Evolutionary conservation across 352 stramenopile genomes (phyloP), one percentile per base, ranked within the genome.

Genomic region (Blastocystis hominis): DNA sequence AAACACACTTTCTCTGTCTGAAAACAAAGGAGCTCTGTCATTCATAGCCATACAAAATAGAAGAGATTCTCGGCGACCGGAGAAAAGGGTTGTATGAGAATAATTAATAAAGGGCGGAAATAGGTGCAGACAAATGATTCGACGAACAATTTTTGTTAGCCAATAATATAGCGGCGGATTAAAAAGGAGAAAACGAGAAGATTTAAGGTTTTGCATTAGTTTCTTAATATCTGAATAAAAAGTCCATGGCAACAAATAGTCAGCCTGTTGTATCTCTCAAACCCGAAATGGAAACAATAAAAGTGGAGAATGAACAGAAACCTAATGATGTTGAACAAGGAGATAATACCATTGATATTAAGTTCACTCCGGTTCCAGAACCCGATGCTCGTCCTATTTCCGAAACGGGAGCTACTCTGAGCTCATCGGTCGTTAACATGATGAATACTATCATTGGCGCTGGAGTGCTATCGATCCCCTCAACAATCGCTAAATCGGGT

Each of bases 391-490:
- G 9, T 6, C 17, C 59, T 20, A 70, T 36, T 10, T 36, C 38
- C 5, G 62, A 70, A 36, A 70, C 2, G 9, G 64, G 64, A 34
- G 34, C 64, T 6, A 76, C 30, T n/a, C 34, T 76, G 1, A 38
- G 50, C 5, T 76, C 64, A 40, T 50, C 64, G 6, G 34, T 55
- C 13, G 7, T 17, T 5, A 76, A 76, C 47, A 76, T 76, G 64
- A 50, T 76, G 64, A 76, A 76, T 17, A 76, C 3, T 17, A 76
- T 76, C 38, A 24, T 76, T 6, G 64, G 64, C 2, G 64, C 64
- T 50, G 64, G 64, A 34, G 38, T 54, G 5, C 30, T 76, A 3
- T 76, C 64, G 17, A 50, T 76, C 30, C 64, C 64, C 7, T 34
- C 15, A 5, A 76, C 64, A 3, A 17, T 76, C 20, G 15, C 3